These are phyloP conservation scores for Capillidium rhysosporum DNA, from an alignment of 371 early-diverging fungal genomes.

Conservation along the genomic window DNA sequence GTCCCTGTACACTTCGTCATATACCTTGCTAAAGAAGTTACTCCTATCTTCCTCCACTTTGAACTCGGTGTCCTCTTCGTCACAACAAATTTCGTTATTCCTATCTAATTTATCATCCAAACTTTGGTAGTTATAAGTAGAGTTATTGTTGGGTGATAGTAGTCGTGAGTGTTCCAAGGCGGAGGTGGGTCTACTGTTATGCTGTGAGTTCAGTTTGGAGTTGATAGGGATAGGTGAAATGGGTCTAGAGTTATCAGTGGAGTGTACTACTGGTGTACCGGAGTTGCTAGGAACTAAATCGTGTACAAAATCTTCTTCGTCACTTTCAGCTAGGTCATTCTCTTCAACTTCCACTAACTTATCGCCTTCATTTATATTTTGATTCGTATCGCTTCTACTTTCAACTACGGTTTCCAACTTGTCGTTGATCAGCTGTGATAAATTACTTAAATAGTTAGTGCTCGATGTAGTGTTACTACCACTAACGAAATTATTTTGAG, in stretches of 20 bases:
- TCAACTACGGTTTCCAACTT: background rate
- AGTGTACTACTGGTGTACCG: background rate
- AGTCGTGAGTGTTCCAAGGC: background rate
- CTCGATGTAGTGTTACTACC: background rate
- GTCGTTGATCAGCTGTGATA: constrained; percentile 4
- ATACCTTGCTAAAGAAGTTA: background rate
- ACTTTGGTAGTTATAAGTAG: background rate
- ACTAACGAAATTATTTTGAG: background rate
- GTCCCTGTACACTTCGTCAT: constrained; percentile 2
- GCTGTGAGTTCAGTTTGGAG: background rate
- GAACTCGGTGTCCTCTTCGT: background rate
- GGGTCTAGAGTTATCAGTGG: background rate
- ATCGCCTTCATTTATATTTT: no score
- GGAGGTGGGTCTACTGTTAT: background rate
- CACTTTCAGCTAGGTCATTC: background rate
- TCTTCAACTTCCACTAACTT: background rate
- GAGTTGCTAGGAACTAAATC: background rate
- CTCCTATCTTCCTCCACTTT: no score
- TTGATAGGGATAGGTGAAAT: background rate
- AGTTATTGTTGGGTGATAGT: background rate
- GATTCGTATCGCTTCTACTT: no score
- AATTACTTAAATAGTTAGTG: background rate
- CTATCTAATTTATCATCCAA: background rate
- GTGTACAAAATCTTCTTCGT: constrained; percentile 5
- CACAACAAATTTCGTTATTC: no score